A percentile compares a stretch with the other conserved stretches of the same genome.
Conservation (phyloP, 1,284 basidiomycete species). For the Cutaneotrichosporon sp. region DNA sequence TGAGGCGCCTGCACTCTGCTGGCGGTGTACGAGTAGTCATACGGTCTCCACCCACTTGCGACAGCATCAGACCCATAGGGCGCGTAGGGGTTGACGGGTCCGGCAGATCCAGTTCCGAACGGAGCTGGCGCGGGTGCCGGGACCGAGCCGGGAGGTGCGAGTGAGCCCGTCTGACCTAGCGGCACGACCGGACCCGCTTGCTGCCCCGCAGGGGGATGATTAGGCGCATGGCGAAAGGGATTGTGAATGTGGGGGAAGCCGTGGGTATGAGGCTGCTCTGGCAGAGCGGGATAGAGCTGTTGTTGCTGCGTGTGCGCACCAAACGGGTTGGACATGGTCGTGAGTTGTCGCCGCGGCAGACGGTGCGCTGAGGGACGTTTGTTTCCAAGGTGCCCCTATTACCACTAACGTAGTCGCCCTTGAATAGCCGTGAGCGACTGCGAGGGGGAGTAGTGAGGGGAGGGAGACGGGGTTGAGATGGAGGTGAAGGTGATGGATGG, state of each 20-base stretch:
- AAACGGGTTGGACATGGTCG: no score
- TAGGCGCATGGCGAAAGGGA: background rate
- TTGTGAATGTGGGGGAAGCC: conserved; percentile 2
- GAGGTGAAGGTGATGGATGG: no score
- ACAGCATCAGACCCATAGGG: background rate
- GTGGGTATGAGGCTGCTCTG: background rate
- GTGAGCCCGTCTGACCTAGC: background rate
- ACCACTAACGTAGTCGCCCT: background rate
- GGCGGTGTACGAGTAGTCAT: conserved; percentile 1
- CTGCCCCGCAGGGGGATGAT: background rate
- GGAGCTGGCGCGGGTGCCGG: background rate
- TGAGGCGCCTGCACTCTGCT: conserved; percentile 26
- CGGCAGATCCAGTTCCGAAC: background rate
- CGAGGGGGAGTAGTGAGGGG: background rate
- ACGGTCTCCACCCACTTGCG: background rate
- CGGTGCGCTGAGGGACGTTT: background rate
- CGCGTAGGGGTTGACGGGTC: no score
- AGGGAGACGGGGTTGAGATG: background rate
- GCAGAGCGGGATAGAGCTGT: background rate
- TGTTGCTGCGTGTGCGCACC: conserved; percentile 2
- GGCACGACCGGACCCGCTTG: background rate
- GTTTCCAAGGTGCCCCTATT: background rate
- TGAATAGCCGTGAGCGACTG: background rate
- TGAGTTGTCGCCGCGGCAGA: background rate
- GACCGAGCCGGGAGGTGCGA: background rate